Evolutionary conservation across 768 basidiomycete genomes (phyloP).

Genomic region (Leucogyrophana mollusca): DNA sequence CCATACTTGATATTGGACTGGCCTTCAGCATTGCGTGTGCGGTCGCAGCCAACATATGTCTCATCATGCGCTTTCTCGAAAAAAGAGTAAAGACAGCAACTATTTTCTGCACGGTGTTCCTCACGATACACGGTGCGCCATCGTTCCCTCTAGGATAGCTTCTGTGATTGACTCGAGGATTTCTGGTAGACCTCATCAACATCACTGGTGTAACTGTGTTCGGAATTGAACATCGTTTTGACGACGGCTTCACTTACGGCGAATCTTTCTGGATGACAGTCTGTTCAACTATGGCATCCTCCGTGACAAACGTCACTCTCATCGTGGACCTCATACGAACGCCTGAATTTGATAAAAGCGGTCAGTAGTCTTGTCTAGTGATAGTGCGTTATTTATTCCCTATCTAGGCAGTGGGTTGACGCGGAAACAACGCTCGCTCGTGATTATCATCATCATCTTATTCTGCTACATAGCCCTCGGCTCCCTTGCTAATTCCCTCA

Average conservation of each 20-base stretch:
- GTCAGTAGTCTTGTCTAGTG: conserved; percentile 32
- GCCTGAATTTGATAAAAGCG: conserved; percentile 60
- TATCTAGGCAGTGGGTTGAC: conserved; percentile 73
- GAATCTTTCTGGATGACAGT: conserved; percentile 77
- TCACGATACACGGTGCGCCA: conserved; percentile 67
- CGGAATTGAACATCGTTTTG: conserved; percentile 55
- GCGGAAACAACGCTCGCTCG: conserved; percentile 74
- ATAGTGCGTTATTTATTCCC: conserved; percentile 1
- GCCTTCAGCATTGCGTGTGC: conserved; percentile 67
- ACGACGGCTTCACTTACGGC: conserved; percentile 70
- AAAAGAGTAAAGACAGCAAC: conserved; percentile 61
- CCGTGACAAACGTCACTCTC: conserved; percentile 66
- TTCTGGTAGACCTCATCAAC: conserved; percentile 64
- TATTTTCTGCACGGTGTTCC: conserved; percentile 55
- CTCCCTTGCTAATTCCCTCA: conserved; percentile 53
- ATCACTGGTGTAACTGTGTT: conserved; percentile 57
- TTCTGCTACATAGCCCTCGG: conserved; percentile 75
- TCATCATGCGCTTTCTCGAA: conserved; percentile 75
- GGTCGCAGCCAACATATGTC: conserved; percentile 62
- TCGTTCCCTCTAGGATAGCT: not conserved
- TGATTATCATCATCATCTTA: conserved; percentile 74
- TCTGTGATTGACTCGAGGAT: not conserved
- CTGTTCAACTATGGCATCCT: conserved; percentile 68
- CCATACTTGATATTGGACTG: conserved; percentile 58
- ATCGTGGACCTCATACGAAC: conserved; percentile 60